Conservation (phyloP, 1,284 basidiomycete species). For the Puccinia polysora region DNA sequence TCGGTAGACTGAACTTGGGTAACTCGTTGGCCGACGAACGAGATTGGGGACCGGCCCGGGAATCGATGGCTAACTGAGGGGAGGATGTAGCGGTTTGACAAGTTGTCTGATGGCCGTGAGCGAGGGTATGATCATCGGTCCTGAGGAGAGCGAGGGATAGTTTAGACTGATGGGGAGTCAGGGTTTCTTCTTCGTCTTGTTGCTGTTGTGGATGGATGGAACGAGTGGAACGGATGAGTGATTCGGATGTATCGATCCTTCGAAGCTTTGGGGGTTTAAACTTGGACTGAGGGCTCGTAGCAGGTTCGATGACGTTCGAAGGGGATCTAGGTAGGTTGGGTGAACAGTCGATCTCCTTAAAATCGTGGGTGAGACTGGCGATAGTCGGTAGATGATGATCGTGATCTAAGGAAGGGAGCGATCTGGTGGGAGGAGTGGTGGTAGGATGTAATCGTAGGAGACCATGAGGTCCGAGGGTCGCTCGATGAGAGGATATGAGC, state of each 20-base stretch:
- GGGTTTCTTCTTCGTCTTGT: too few relatives aligned
- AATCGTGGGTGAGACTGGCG: not conserved
- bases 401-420: slow-evolving; percentile 22
- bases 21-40: too few relatives aligned
- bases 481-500: not conserved
- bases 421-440: not conserved
- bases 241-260: slow-evolving; percentile 39
- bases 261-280: slow-evolving; percentile 31
- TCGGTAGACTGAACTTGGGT: too few relatives aligned
- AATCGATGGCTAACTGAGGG: too few relatives aligned
- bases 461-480: slow-evolving; percentile 5
- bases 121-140: too few relatives aligned
- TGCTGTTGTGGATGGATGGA: not conserved
- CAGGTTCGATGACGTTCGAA: not conserved
- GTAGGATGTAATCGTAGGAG: slow-evolving; percentile 19
- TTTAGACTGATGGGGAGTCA: not conserved
- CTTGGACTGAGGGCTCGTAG: not conserved
- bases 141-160: slow-evolving; percentile 7
- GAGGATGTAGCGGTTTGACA: too few relatives aligned
- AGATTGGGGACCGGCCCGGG: too few relatives aligned
- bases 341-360: not conserved
- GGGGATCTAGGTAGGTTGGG: not conserved
- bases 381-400: not conserved
- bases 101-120: too few relatives aligned
- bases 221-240: slow-evolving; percentile 11